phyloP scores from a whole-genome alignment of 768 basidiomycete species.

The Dentipellis sp. region DNA sequence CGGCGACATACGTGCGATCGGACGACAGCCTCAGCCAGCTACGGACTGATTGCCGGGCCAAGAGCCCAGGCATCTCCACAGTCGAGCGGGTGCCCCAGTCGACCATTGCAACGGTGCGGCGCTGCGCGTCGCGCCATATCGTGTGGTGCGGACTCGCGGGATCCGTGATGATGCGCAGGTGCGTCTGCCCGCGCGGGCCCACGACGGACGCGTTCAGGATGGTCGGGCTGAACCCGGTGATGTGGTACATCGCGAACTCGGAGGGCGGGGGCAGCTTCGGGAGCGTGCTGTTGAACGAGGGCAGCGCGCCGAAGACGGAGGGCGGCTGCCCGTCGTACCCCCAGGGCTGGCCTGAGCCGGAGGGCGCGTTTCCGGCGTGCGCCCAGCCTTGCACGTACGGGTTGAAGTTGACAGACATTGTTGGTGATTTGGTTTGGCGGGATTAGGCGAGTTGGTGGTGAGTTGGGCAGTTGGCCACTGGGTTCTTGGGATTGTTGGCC shows the following conservation, averaged over 20 bases:
- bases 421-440: background rate
- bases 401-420: conserved; percentile 12
- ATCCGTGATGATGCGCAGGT: conserved; percentile 11
- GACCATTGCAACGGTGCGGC: conserved; percentile 12
- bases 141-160: conserved; percentile 6
- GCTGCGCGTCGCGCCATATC: conserved; percentile 5
- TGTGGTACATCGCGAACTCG: conserved; percentile 3
- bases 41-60: conserved; percentile 5
- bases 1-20: conserved; percentile 8
- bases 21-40: conserved; percentile 11
- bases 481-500: too few species aligned
- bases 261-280: background rate
- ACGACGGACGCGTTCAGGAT: conserved; percentile 13
- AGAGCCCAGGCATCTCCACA: conserved; percentile 13
- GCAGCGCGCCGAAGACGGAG: conserved; percentile 14
- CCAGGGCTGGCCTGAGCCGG: background rate
- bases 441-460: background rate
- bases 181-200: conserved; percentile 5
- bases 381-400: conserved; percentile 14
- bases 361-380: conserved; percentile 1
- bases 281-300: background rate
- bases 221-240: conserved; percentile 11
- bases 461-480: background rate
- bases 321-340: background rate
- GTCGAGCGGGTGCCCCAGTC: conserved; percentile 7